Conservation (phyloP, 352 stramenopile genomes). For the Pythium chondricola region DNA sequence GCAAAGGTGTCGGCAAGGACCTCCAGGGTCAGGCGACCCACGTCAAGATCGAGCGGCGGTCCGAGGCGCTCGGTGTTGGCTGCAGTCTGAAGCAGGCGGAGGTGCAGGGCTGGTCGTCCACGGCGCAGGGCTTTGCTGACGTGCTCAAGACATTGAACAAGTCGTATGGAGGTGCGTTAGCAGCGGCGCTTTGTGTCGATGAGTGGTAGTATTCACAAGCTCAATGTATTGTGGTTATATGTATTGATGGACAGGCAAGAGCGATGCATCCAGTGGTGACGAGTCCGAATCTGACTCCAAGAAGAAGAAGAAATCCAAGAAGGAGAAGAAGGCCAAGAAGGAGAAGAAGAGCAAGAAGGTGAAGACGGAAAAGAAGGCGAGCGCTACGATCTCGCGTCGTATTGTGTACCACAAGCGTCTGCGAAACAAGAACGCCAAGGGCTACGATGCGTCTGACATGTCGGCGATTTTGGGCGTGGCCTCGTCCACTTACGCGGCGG, state of each 20-base stretch:
- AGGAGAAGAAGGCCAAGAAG: conserved; percentile 63
- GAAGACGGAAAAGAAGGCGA: conserved; percentile 34
- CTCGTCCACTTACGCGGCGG: conserved; percentile 23
- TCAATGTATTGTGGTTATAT: neutral
- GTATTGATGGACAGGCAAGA: conserved; percentile 22
- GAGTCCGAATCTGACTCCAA: conserved; percentile 36
- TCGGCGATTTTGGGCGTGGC: conserved; percentile 79
- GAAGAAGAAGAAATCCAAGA: conserved; percentile 47
- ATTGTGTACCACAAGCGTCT: conserved; percentile 81
- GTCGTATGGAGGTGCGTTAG: conserved; percentile 40
- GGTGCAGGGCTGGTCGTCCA: conserved; percentile 85
- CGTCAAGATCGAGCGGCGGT: conserved; percentile 83
- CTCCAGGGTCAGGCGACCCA: conserved; percentile 85
- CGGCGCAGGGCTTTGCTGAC: conserved; percentile 69
- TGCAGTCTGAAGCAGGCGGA: conserved; percentile 86
- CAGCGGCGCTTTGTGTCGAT: neutral
- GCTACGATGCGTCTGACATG: conserved; percentile 79
- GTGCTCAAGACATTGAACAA: conserved; percentile 85
- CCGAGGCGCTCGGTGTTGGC: conserved; percentile 88
- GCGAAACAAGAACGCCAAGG: conserved; percentile 84
- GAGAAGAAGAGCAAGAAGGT: conserved; percentile 38
- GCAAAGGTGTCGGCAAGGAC: conserved; percentile 91
- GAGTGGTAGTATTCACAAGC: neutral
- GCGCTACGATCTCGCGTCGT: conserved; percentile 41
- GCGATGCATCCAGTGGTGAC: conserved; percentile 22